A percentile compares a stretch with the other conserved stretches of the same genome.
Evolutionary conservation across 768 basidiomycete genomes (phyloP).

Genomic region (Pulveroboletus sp.): DNA sequence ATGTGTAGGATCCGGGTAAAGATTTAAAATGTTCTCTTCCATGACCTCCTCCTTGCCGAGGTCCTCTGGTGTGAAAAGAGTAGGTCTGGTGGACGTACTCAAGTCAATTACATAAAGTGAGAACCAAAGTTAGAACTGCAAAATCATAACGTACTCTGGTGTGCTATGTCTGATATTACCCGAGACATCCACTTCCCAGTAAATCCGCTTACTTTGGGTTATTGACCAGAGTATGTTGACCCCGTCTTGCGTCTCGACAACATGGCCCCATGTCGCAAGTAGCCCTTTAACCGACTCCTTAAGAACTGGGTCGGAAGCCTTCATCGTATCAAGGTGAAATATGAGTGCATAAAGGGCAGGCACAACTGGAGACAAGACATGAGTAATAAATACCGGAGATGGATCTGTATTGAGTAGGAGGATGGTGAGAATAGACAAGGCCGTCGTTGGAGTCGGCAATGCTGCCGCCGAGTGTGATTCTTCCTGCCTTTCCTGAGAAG

Average conservation of each 20-base stretch:
- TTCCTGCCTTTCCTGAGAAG: neutral
- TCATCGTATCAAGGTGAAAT: slow-evolving; percentile 47
- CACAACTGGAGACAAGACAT: slow-evolving; percentile 64
- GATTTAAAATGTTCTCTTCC: slow-evolving; percentile 51
- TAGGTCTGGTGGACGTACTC: slow-evolving; percentile 28
- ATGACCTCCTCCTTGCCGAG: slow-evolving; percentile 36
- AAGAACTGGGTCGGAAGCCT: slow-evolving; percentile 59
- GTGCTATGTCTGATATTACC: slow-evolving; percentile 41
- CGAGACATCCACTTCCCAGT: slow-evolving; percentile 55
- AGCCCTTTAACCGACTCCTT: slow-evolving; percentile 57
- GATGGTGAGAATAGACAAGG: slow-evolving; percentile 47
- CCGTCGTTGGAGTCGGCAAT: slow-evolving; percentile 31
- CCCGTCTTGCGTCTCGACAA: slow-evolving; percentile 50
- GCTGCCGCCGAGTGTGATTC: neutral
- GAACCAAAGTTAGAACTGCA: neutral
- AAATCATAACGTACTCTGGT: slow-evolving; percentile 38
- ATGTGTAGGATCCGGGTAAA: slow-evolving; percentile 72
- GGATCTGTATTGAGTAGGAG: slow-evolving; percentile 77
- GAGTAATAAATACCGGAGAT: slow-evolving; percentile 59
- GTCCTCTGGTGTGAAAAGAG: slow-evolving; percentile 52
- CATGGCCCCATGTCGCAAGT: slow-evolving; percentile 71
- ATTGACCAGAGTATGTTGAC: slow-evolving; percentile 55
- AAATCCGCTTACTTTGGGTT: slow-evolving; percentile 42
- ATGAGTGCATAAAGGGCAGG: slow-evolving; percentile 62
- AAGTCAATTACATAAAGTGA: slow-evolving; percentile 2